These are phyloP conservation scores for Aegle marmelos DNA, from an alignment of 345 rosid species.

Conservation along the genomic window DNA sequence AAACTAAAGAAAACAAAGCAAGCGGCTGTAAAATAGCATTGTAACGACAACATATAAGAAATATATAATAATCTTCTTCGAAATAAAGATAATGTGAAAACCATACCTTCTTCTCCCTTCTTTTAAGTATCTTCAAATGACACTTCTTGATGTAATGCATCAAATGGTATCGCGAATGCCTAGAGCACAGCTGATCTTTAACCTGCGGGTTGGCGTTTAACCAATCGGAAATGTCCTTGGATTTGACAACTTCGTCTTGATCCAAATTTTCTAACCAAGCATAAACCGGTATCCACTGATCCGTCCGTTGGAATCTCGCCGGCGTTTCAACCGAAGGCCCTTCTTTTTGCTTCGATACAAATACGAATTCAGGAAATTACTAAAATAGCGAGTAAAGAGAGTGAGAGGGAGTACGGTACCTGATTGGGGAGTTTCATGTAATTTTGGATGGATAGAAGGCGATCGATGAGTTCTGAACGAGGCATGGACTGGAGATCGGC, in stretches of 20 bases:
- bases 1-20: no score
- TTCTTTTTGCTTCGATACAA: constrained; percentile 31
- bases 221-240: constrained; percentile 88
- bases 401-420: neutral
- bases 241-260: constrained; percentile 72
- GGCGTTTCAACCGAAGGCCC: constrained; percentile 47
- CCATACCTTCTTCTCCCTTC: constrained; percentile 73
- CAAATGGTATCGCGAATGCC: constrained; percentile 88
- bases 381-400: neutral
- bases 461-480: constrained; percentile 69
- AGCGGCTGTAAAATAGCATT: neutral
- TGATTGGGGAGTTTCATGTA: constrained; percentile 61
- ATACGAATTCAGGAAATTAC: neutral
- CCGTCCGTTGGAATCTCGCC: constrained; percentile 84
- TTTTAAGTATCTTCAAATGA: constrained; percentile 88
- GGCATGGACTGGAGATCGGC: constrained; percentile 78
- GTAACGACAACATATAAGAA: neutral
- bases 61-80: neutral
- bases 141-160: constrained; percentile 95
- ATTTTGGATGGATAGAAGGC: constrained; percentile 78
- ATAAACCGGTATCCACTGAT: constrained; percentile 88
- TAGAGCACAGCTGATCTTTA: constrained; percentile 63
- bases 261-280: constrained; percentile 85
- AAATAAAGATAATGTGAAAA: neutral
- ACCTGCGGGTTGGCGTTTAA: constrained; percentile 59